Evolutionary conservation across 192 early-diverging fungal genomes (phyloP).

Genomic region (Podochytrium sp.): DNA sequence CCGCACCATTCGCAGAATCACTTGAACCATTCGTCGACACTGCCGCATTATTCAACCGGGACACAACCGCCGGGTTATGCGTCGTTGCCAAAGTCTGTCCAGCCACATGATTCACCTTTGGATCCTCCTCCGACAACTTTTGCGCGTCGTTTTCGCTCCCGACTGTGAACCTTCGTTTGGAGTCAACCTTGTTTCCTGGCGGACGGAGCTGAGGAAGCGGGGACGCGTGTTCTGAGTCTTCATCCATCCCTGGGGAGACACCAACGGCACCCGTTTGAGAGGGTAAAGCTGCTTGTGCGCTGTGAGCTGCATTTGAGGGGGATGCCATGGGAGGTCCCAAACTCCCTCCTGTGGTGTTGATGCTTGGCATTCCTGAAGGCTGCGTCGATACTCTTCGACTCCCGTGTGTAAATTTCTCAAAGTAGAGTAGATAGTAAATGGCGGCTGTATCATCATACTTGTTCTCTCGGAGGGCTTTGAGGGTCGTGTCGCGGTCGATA

Average conservation of each 20-base stretch:
- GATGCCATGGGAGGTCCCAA: slow-evolving; percentile 12
- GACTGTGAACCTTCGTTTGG: slow-evolving; percentile 54
- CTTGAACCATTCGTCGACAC: background rate
- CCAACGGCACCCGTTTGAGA: background rate
- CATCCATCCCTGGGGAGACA: background rate
- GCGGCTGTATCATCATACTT: slow-evolving; percentile 61
- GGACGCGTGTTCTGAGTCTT: slow-evolving; percentile 2
- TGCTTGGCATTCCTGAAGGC: background rate
- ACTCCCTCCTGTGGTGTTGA: background rate
- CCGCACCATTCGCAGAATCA: background rate
- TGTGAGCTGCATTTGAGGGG: slow-evolving; percentile 4
- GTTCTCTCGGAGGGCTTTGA: slow-evolving; percentile 54
- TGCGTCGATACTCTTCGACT: slow-evolving; percentile 5
- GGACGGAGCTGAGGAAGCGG: slow-evolving; percentile 22
- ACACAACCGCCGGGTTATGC: background rate
- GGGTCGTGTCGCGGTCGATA: slow-evolving; percentile 53
- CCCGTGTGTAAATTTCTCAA: slow-evolving; percentile 53
- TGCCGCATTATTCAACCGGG: slow-evolving; percentile 6
- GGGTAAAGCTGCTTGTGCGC: slow-evolving; percentile 11
- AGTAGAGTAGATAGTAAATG: slow-evolving; percentile 64
- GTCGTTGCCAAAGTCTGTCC: background rate
- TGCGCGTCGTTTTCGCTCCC: slow-evolving; percentile 52
- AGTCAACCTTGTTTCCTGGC: background rate
- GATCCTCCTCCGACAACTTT: slow-evolving; percentile 45
- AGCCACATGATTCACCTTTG: slow-evolving; percentile 1